Evolutionary conservation across 768 basidiomycete species (phyloP).

Genomic region (Boletales sp.): DNA sequence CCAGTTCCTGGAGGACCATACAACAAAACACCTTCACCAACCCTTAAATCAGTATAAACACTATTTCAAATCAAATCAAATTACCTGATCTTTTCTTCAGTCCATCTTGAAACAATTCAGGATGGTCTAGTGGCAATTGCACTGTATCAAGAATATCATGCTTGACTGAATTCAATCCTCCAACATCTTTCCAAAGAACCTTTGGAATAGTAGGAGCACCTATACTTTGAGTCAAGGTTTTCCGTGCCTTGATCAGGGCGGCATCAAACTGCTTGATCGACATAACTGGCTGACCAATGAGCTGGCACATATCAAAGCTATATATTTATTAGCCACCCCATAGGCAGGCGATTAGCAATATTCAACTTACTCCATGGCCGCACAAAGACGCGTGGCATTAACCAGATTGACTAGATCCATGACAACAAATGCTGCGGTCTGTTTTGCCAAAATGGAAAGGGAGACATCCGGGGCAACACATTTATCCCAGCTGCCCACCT

Average conservation of each 20-base stretch:
- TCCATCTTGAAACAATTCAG: conserved; percentile 85
- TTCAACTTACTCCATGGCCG: conserved; percentile 28
- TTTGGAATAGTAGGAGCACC: conserved; percentile 97
- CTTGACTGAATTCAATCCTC: conserved; percentile 85
- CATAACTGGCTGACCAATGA: conserved; percentile 13
- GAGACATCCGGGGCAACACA: conserved; percentile 74
- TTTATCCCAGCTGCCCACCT: conserved; percentile 36
- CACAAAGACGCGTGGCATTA: conserved; percentile 49
- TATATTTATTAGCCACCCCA: not conserved
- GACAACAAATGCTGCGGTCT: conserved; percentile 89
- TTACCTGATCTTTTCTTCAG: conserved; percentile 93
- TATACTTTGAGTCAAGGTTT: conserved; percentile 85
- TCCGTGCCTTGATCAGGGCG: conserved; percentile 69
- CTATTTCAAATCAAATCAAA: not conserved
- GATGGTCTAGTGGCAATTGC: conserved; percentile 85
- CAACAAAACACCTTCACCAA: conserved; percentile 81
- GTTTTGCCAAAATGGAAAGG: conserved; percentile 64
- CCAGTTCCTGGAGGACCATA: conserved; percentile 99
- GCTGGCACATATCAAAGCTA: conserved; percentile 3
- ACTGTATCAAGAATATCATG: conserved; percentile 94
- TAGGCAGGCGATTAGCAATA: not conserved
- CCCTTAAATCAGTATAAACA: conserved; percentile 1
- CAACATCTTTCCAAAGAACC: conserved; percentile 97
- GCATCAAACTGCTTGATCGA: conserved; percentile 61
- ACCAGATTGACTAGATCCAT: conserved; percentile 75